These are phyloP conservation scores for Xerocomus potaroensis DNA, from an alignment of 768 basidiomycete genomes.

Conservation along the genomic window DNA sequence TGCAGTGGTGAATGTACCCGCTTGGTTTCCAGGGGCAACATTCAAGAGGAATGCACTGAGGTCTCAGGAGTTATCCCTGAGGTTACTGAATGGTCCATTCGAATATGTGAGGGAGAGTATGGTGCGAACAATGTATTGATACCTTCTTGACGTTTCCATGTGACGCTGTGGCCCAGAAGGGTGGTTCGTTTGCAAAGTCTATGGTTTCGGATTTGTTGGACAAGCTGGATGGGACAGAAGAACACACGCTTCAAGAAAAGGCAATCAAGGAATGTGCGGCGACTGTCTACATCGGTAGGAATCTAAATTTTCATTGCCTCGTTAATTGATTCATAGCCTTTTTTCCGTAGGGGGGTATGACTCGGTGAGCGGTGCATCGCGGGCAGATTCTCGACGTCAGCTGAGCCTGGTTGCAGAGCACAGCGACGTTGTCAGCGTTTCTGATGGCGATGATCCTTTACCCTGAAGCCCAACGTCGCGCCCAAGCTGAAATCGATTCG, in stretches of 20 bases:
- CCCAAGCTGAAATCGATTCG: slow-evolving; percentile 29
- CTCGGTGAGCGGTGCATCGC: slow-evolving; percentile 12
- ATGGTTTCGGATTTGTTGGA: slow-evolving; percentile 29
- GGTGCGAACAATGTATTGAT: slow-evolving; percentile 12
- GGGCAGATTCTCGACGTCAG: neutral
- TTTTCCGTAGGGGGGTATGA: slow-evolving; percentile 24
- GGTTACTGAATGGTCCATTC: slow-evolving; percentile 23
- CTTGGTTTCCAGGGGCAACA: slow-evolving; percentile 29
- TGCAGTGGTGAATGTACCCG: slow-evolving; percentile 25
- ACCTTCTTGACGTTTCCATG: neutral
- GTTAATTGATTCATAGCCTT: neutral
- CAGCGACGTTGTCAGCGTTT: slow-evolving; percentile 22
- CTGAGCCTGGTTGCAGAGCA: slow-evolving; percentile 11
- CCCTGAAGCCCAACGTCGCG: slow-evolving; percentile 28
- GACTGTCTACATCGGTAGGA: slow-evolving; percentile 29
- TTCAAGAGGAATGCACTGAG: slow-evolving; percentile 27
- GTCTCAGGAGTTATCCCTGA: slow-evolving; percentile 24
- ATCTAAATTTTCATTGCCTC: neutral
- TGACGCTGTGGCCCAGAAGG: slow-evolving; percentile 14
- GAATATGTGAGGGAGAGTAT: slow-evolving; percentile 25
- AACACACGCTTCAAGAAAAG: slow-evolving; percentile 17
- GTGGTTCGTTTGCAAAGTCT: slow-evolving; percentile 23
- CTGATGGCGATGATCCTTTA: slow-evolving; percentile 29
- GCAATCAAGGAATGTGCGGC: slow-evolving; percentile 27
- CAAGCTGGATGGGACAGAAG: slow-evolving; percentile 14